phyloP scores from a whole-genome alignment of 2,329 filamentous ascomycete genomes.

The Cryphonectria japonica region DNA sequence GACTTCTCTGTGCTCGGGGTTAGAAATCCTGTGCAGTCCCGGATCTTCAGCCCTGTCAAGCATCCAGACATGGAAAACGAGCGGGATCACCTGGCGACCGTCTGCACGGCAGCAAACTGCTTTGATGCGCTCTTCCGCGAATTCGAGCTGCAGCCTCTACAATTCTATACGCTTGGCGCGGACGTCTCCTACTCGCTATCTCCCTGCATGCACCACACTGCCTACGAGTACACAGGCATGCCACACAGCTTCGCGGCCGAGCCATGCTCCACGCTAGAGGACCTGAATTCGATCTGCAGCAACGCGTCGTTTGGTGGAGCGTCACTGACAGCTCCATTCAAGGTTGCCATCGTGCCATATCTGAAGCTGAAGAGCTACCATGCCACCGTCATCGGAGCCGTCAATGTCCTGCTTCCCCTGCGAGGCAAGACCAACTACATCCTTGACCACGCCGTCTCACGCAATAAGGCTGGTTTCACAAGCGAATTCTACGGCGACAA shows the following conservation, averaged over 20 bases:
- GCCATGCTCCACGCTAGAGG: slow-evolving; percentile 63
- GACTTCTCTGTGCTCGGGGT: slow-evolving; percentile 51
- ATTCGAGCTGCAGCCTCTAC: slow-evolving; percentile 65
- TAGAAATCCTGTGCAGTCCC: slow-evolving; percentile 45
- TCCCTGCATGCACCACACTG: slow-evolving; percentile 73
- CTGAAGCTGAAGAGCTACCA: slow-evolving; percentile 69
- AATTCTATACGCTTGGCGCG: slow-evolving; percentile 70
- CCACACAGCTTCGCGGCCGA: slow-evolving; percentile 66
- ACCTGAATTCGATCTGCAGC: slow-evolving; percentile 61
- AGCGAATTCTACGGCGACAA: slow-evolving; percentile 65
- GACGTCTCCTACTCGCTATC: slow-evolving; percentile 72
- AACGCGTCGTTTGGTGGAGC: slow-evolving; percentile 67
- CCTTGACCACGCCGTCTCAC: slow-evolving; percentile 59
- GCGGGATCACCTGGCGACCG: slow-evolving; percentile 49
- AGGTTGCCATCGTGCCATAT: slow-evolving; percentile 67
- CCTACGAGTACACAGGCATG: slow-evolving; percentile 68
- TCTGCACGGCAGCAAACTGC: slow-evolving; percentile 59
- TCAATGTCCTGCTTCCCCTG: slow-evolving; percentile 72
- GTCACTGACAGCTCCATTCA: slow-evolving; percentile 71
- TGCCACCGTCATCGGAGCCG: slow-evolving; percentile 71
- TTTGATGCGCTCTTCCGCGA: slow-evolving; percentile 63
- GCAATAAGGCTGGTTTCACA: slow-evolving; percentile 64
- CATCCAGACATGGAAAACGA: slow-evolving; percentile 48
- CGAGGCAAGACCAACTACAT: slow-evolving; percentile 54
- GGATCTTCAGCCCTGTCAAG: slow-evolving; percentile 58